A percentile compares a stretch with the other conserved stretches of the same genome.
These are phyloP conservation scores for Penicillium digitatum DNA, from an alignment of 2,329 filamentous ascomycete genomes.

Conservation along the genomic window DNA sequence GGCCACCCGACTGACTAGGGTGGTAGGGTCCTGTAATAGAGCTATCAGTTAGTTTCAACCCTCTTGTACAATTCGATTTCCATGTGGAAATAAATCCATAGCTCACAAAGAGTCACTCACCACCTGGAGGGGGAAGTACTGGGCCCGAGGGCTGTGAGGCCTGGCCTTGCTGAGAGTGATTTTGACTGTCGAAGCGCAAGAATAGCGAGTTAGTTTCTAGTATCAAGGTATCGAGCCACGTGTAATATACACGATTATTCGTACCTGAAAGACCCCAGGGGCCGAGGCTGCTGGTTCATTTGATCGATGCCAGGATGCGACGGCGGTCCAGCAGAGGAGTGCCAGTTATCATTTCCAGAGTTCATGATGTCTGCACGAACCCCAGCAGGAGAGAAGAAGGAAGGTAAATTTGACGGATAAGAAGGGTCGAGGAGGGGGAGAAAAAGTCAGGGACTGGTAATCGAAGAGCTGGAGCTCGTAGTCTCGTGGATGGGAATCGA, in stretches of 20 bases:
- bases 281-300: constrained; percentile 42
- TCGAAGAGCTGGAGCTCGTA: constrained; percentile 21
- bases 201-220: constrained; percentile 11
- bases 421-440: constrained; percentile 8
- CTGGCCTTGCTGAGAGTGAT: constrained; percentile 38
- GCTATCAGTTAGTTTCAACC: constrained; percentile 18
- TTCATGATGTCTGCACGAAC: constrained; percentile 38
- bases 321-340: constrained; percentile 40
- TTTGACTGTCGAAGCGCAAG: constrained; percentile 30
- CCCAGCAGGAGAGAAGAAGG: constrained; percentile 1
- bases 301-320: constrained; percentile 43
- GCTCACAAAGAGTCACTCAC: constrained; percentile 28
- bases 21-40: constrained; percentile 39
- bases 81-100: background rate
- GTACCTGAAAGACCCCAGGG: constrained; percentile 46
- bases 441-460: constrained; percentile 11
- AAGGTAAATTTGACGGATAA: constrained; percentile 14
- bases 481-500: constrained; percentile 10
- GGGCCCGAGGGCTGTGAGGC: constrained; percentile 38
- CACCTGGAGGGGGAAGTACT: constrained; percentile 40
- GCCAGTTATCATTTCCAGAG: constrained; percentile 44
- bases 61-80: background rate
- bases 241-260: constrained; percentile 10
- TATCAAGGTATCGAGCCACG: background rate
- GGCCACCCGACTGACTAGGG: constrained; percentile 42